Evolutionary conservation across 257 asterid genomes (phyloP).

Genomic region (Forsythia suspensa): DNA sequence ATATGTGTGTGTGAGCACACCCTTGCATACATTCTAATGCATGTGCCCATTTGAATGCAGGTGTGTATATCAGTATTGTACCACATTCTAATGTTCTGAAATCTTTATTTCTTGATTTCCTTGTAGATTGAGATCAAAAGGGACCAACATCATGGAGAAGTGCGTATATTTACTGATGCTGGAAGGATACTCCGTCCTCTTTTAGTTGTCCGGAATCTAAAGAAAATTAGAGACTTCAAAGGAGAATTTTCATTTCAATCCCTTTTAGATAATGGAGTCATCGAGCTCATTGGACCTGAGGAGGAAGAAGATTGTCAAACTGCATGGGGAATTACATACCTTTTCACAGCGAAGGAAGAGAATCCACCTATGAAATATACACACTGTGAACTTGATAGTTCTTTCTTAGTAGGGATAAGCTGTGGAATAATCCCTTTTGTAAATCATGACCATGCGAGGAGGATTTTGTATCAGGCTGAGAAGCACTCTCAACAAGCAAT

Average conservation of each 20-base stretch:
- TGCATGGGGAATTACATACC: constrained; percentile 80
- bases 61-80: neutral
- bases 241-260: constrained; percentile 60
- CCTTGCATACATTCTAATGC: neutral
- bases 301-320: constrained; percentile 90
- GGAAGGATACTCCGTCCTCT: constrained; percentile 98
- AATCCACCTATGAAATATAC: constrained; percentile 67
- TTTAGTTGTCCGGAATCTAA: constrained; percentile 67
- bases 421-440: constrained; percentile 90
- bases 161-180: constrained; percentile 83
- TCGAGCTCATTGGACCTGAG: constrained; percentile 89
- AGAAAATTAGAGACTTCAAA: constrained; percentile 54
- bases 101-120: constrained; percentile 7
- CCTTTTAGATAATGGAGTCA: constrained; percentile 64
- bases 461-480: constrained; percentile 90
- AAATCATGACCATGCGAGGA: constrained; percentile 86
- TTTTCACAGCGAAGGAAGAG: constrained; percentile 52
- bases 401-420: constrained; percentile 80
- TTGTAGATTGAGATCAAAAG: constrained; percentile 81
- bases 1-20: neutral
- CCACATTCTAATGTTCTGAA: constrained; percentile 11
- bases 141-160: constrained; percentile 71
- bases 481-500: constrained; percentile 98
- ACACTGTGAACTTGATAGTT: constrained; percentile 83
- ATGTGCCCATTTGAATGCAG: neutral